phyloP scores from a whole-genome alignment of 257 asterid species.

The Nicotiana noctiflora region DNA sequence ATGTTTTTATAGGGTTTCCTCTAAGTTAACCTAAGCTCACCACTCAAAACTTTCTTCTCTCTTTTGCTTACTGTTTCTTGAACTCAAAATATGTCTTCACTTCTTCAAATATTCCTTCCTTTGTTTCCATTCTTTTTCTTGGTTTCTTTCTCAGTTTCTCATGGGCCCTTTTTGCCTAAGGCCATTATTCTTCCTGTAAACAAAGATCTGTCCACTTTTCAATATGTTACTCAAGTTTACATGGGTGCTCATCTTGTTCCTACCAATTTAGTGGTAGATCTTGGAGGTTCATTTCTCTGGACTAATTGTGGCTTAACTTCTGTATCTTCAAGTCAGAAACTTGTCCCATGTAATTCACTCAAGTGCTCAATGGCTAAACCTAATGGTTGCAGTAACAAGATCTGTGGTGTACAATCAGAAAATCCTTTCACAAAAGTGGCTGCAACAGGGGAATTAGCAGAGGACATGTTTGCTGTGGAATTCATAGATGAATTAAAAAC shows the following conservation, averaged over 20 bases:
- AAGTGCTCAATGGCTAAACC: slow-evolving; percentile 60
- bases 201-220: slow-evolving; percentile 54
- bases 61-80: background rate
- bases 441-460: slow-evolving; percentile 36
- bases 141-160: slow-evolving; percentile 21
- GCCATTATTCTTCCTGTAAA: slow-evolving; percentile 42
- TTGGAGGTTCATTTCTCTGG: slow-evolving; percentile 56
- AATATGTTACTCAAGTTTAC: slow-evolving; percentile 41
- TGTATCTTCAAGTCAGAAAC: slow-evolving; percentile 18
- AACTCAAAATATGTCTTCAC: slow-evolving; percentile 30
- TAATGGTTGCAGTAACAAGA: slow-evolving; percentile 27
- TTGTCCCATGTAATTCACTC: slow-evolving; percentile 41
- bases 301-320: slow-evolving; percentile 22
- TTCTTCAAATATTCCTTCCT: slow-evolving; percentile 11
- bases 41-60: slow-evolving; percentile 1
- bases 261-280: slow-evolving; percentile 45
- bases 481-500: slow-evolving; percentile 42
- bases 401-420: slow-evolving; percentile 37
- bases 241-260: slow-evolving; percentile 33
- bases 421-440: slow-evolving; percentile 47
- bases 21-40: background rate
- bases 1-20: background rate
- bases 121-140: slow-evolving; percentile 19
- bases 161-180: slow-evolving; percentile 52
- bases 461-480: slow-evolving; percentile 31